Percentiles rank a stretch among this genome's conserved stretches.
Conservation (phyloP, 148 eudicot species). For the Salicornia ramosissima region DNA sequence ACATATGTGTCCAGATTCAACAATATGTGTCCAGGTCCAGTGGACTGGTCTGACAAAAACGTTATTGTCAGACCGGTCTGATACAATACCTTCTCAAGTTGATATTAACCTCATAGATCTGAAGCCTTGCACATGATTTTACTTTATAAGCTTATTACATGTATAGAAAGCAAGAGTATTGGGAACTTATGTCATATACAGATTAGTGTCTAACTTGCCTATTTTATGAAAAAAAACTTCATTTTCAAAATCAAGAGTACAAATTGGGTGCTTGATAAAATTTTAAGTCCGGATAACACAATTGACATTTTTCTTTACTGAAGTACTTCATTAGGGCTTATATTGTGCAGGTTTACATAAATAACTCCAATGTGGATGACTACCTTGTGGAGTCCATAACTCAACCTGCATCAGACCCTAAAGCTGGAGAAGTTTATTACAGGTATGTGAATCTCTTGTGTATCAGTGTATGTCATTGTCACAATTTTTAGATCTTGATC, state of each 20-base stretch:
- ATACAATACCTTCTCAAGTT: too few relatives aligned
- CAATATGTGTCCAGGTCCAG: too few relatives aligned
- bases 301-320: neutral
- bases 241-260: too few relatives aligned
- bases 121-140: neutral
- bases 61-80: too few relatives aligned
- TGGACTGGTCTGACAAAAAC: too few relatives aligned
- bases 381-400: constrained; percentile 89
- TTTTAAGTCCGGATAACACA: too few relatives aligned
- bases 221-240: too few relatives aligned
- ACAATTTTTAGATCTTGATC: neutral
- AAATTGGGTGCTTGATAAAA: too few relatives aligned
- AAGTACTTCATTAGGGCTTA: neutral
- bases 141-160: neutral
- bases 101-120: neutral
- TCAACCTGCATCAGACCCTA: constrained; percentile 87
- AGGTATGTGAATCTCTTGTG: constrained; percentile 42
- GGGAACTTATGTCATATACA: too few relatives aligned
- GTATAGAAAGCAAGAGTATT: neutral
- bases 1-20: too few relatives aligned
- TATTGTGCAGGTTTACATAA: constrained; percentile 60
- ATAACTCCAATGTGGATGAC: constrained; percentile 80
- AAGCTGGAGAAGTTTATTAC: constrained; percentile 95
- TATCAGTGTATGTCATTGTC: neutral
- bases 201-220: too few relatives aligned